Evolutionary conservation across 345 rosid species (phyloP).

Genomic region (Draba incana): DNA sequence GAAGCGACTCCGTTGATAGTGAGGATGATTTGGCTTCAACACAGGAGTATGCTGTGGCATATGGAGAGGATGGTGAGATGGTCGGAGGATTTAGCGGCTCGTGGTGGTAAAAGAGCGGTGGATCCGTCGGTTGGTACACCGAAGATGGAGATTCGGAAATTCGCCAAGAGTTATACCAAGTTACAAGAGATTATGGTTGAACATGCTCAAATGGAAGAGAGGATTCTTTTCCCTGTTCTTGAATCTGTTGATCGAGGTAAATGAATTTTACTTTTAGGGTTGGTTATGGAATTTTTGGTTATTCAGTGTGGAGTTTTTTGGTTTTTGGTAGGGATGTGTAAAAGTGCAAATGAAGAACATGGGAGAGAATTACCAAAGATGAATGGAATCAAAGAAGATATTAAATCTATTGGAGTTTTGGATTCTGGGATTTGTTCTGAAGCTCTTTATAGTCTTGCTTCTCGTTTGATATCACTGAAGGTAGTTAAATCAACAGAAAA

Average conservation of each 20-base stretch:
- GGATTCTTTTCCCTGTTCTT: slow-evolving; percentile 62
- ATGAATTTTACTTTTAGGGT: not conserved
- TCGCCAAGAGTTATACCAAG: slow-evolving; percentile 54
- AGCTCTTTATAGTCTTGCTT: slow-evolving; percentile 52
- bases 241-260: slow-evolving; percentile 70
- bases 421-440: slow-evolving; percentile 55
- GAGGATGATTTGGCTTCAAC: slow-evolving; percentile 55
- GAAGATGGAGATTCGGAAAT: slow-evolving; percentile 69
- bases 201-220: slow-evolving; percentile 87
- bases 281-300: not conserved
- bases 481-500: slow-evolving; percentile 28
- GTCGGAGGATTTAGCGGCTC: slow-evolving; percentile 64
- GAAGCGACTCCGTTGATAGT: slow-evolving; percentile 54
- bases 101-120: slow-evolving; percentile 54
- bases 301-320: too few relatives aligned
- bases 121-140: slow-evolving; percentile 71
- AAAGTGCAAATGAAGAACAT: slow-evolving; percentile 64
- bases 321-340: slow-evolving; percentile 55
- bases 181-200: slow-evolving; percentile 70
- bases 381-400: slow-evolving; percentile 77
- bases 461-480: slow-evolving; percentile 61
- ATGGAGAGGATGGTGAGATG: slow-evolving; percentile 66
- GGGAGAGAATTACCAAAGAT: slow-evolving; percentile 71
- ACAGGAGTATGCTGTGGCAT: slow-evolving; percentile 64
- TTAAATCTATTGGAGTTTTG: slow-evolving; percentile 64